These are phyloP conservation scores for Hypoxylon lienhwacheense DNA, from an alignment of 495 filamentous ascomycete genomes.

Conservation along the genomic window DNA sequence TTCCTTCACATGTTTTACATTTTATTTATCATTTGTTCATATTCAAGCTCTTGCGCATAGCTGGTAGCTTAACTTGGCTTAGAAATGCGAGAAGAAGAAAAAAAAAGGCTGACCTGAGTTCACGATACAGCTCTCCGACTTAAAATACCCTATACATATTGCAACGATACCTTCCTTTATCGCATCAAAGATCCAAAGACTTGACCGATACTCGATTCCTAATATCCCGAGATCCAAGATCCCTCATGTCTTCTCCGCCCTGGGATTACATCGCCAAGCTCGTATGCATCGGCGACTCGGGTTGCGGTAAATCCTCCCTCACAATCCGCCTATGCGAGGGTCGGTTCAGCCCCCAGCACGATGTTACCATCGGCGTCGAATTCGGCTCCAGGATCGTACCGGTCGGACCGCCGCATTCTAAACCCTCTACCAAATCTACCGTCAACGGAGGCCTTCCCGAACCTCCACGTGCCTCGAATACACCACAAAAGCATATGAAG, in stretches of 20 bases:
- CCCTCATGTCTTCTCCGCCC: slow-evolving; percentile 64
- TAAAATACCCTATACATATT: too few species aligned
- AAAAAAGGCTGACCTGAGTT: too few species aligned
- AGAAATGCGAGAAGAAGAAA: too few species aligned
- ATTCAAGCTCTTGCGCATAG: too few species aligned
- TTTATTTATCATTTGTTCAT: too few species aligned
- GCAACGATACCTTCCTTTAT: too few species aligned
- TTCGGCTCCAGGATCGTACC: slow-evolving; percentile 94
- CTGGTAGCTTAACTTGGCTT: too few species aligned
- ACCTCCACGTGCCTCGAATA: slow-evolving; percentile 33
- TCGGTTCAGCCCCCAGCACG: slow-evolving; percentile 87
- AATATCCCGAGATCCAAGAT: slow-evolving; percentile 8
- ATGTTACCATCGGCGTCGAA: slow-evolving; percentile 97
- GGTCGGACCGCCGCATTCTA: slow-evolving; percentile 74
- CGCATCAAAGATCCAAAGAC: too few species aligned
- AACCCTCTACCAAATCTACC: slow-evolving; percentile 37
- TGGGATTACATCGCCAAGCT: slow-evolving; percentile 99
- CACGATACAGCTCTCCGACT: too few species aligned
- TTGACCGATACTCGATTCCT: slow-evolving; percentile 1
- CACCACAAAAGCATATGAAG: slow-evolving; percentile 74
- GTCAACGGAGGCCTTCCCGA: slow-evolving; percentile 43
- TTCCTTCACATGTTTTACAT: too few species aligned
- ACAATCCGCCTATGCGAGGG: slow-evolving; percentile 97
- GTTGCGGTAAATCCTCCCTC: slow-evolving; percentile 85
- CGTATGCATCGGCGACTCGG: slow-evolving; percentile 93